Evolutionary conservation across 352 stramenopile genomes (phyloP).

Genomic region (Phytophthora capsici): DNA sequence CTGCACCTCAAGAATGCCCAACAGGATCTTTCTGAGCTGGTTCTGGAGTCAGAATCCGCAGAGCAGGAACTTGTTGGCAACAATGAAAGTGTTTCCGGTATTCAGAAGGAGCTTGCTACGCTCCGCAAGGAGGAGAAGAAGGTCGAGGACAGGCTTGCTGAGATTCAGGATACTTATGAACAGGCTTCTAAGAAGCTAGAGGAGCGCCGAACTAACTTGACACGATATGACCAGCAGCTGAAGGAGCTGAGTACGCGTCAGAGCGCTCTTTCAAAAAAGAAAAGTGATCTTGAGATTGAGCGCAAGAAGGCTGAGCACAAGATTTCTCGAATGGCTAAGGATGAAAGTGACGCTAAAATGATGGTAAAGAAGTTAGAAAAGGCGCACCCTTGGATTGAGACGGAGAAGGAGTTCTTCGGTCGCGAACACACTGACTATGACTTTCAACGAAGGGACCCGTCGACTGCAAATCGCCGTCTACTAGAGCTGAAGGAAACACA

Average conservation of each 20-base stretch:
- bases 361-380: conserved; percentile 94
- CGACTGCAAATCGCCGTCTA: conserved; percentile 86
- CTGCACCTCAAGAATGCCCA: conserved; percentile 64
- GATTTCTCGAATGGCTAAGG: conserved; percentile 93
- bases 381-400: conserved; percentile 97
- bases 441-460: conserved; percentile 92
- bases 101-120: conserved; percentile 66
- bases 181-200: conserved; percentile 72
- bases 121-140: conserved; percentile 79
- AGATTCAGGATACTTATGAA: conserved; percentile 70
- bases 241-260: conserved; percentile 88
- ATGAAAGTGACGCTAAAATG: conserved; percentile 90
- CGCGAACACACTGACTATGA: conserved; percentile 98
- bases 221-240: conserved; percentile 91
- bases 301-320: conserved; percentile 95
- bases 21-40: conserved; percentile 76
- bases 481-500: conserved; percentile 94
- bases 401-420: conserved; percentile 98
- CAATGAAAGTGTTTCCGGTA: conserved; percentile 51
- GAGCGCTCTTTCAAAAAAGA: conserved; percentile 85
- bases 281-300: conserved; percentile 91
- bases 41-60: conserved; percentile 77
- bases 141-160: conserved; percentile 65
- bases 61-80: conserved; percentile 69
- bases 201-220: conserved; percentile 72